Evolutionary conservation across 495 filamentous ascomycete species (phyloP).

Genomic region (Chaetomium cochliodes): DNA sequence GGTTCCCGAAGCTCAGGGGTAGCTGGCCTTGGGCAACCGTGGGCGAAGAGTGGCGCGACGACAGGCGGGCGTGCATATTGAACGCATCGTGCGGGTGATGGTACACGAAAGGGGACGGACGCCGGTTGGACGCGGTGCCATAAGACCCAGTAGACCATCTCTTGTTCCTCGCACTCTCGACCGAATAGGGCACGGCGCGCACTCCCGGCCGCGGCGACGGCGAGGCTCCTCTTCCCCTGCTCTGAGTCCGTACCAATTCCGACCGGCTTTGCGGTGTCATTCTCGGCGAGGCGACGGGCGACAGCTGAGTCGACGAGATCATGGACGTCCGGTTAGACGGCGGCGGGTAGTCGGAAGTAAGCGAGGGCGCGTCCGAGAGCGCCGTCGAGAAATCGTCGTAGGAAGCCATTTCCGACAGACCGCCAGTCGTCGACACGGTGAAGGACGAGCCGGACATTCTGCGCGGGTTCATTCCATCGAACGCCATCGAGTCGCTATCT

Average conservation of each 20-base stretch:
- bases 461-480: slow-evolving; percentile 47
- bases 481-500: slow-evolving; percentile 43
- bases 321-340: slow-evolving; percentile 57
- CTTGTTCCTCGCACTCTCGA: slow-evolving; percentile 61
- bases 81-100: slow-evolving; percentile 52
- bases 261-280: slow-evolving; percentile 57
- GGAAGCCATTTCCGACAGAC: slow-evolving; percentile 56
- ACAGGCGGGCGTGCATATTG: slow-evolving; percentile 46
- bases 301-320: slow-evolving; percentile 59
- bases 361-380: slow-evolving; percentile 55
- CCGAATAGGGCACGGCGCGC: slow-evolving; percentile 62
- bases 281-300: slow-evolving; percentile 58
- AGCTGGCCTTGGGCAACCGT: slow-evolving; percentile 53
- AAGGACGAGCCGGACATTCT: slow-evolving; percentile 61
- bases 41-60: slow-evolving; percentile 54
- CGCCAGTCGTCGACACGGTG: slow-evolving; percentile 57
- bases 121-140: slow-evolving; percentile 50
- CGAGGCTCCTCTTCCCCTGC: slow-evolving; percentile 61
- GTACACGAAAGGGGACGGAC: slow-evolving; percentile 56
- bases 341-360: slow-evolving; percentile 56
- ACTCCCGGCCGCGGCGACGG: slow-evolving; percentile 63
- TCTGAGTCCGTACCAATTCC: slow-evolving; percentile 57
- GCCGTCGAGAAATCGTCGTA: slow-evolving; percentile 60
- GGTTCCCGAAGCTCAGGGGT: slow-evolving; percentile 53
- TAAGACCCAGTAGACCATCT: slow-evolving; percentile 71